Base-by-base conservation (phyloP, 2,329 filamentous ascomycete genomes). In the Aureobasidium sp. region DNA sequence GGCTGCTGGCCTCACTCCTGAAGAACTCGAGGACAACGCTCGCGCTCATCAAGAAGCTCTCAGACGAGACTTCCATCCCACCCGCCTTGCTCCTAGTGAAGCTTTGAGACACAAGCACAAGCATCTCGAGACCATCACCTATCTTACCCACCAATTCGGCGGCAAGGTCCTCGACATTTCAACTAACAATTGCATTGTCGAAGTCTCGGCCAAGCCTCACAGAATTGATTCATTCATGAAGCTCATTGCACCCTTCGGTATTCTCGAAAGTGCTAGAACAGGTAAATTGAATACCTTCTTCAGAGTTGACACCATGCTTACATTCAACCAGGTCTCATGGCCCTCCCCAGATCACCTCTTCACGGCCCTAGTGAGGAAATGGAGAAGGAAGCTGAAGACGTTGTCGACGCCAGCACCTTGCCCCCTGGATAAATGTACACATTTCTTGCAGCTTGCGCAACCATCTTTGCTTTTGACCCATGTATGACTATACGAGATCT, bases 181-280 rank as follows among this genome's bases (percentile, higher is more conserved):
- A 81, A 97, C 90, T 59, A 97, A 90, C 78, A 97, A 95, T 79
- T 97, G 94, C 78, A 97, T 97, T 75, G 92, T 99, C 64, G 94
- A 99, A 78, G 77, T 99, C 8, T 96, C 91, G 60, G 94, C 94
- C 64, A 99, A 99, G 78, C 92, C 91, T 39, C 85, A 82, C 65
- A 88, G 94, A 77, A 96, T 99, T 72, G 91, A 99, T 77, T 96
- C 91, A 1, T 99, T 97, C 81, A 88, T 99, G 78, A 99, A 97
- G 80, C 84, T 99, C 65, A 87, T 99, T 71, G 83, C 86, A 62
- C 93, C 93, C 13, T 99, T 97, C 74, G 94, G 94, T 72, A 96
- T 99, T 69, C 83, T 99, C 57, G 94, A 99, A 79, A 97, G 92
- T 56, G 91, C 93, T 57, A 86, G 94, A 65, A 97, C 94, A 63